Conservation (phyloP, 768 basidiomycete genomes). For the Mycena alexandri region DNA sequence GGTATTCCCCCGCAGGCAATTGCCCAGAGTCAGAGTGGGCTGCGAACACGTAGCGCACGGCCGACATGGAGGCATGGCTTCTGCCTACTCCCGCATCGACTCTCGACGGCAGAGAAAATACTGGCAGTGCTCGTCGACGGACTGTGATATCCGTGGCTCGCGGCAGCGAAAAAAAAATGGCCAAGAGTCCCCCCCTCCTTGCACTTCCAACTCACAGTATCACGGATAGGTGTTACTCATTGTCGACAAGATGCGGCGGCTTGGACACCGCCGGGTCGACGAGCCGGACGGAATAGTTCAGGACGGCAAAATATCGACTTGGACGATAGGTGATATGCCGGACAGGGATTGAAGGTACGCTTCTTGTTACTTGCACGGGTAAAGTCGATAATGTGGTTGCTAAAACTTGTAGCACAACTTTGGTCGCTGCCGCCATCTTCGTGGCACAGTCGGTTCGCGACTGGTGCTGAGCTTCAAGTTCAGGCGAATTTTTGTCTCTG, state of each 20-base stretch:
- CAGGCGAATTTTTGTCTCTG: conserved; percentile 4
- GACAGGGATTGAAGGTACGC: conserved; percentile 1
- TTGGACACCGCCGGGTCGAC: no score
- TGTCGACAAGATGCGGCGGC: neutral
- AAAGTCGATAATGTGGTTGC: neutral
- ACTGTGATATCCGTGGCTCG: no score
- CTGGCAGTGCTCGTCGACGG: neutral
- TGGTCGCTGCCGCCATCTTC: neutral
- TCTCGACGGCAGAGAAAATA: conserved; percentile 8
- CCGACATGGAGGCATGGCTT: neutral
- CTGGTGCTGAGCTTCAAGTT: conserved; percentile 14
- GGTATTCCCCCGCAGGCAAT: neutral
- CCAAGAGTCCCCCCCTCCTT: neutral
- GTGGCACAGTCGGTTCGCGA: neutral
- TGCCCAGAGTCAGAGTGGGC: neutral
- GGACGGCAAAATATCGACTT: neutral
- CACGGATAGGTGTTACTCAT: neutral
- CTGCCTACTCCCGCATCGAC: neutral
- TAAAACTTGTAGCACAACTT: neutral
- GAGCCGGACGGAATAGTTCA: neutral
- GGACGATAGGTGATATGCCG: neutral
- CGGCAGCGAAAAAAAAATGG: neutral
- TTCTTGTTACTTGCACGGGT: conserved; percentile 2
- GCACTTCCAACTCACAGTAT: neutral
- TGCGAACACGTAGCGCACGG: neutral